phyloP scores from a whole-genome alignment of 495 filamentous ascomycete species.

The Hypoxylon fuscum region DNA sequence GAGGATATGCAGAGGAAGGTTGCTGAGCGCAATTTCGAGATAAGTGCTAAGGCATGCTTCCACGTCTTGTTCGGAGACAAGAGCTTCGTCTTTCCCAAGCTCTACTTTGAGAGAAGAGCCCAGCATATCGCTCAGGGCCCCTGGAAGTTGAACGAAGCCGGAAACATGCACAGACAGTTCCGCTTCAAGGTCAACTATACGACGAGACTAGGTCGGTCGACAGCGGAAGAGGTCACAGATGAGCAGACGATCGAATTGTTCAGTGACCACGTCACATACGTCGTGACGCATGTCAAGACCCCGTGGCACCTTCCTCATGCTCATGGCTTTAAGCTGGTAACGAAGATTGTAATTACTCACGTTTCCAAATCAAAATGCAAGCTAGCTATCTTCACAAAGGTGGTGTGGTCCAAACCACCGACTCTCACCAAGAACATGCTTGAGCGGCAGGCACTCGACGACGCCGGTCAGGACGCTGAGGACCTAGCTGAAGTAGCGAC shows the following conservation, averaged over 20 bases:
- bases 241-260: constrained; percentile 89
- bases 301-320: constrained; percentile 91
- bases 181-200: constrained; percentile 76
- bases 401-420: constrained; percentile 81
- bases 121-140: constrained; percentile 84
- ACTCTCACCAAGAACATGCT: constrained; percentile 75
- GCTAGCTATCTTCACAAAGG: constrained; percentile 84
- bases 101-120: constrained; percentile 86
- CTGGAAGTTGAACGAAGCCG: constrained; percentile 75
- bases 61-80: constrained; percentile 97
- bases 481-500: constrained; percentile 86
- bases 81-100: constrained; percentile 89
- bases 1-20: constrained; percentile 75
- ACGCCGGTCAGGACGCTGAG: constrained; percentile 82
- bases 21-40: constrained; percentile 80
- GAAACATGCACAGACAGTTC: constrained; percentile 78
- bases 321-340: constrained; percentile 82
- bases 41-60: constrained; percentile 92
- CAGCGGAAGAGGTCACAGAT: constrained; percentile 73
- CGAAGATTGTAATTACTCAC: constrained; percentile 93
- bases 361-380: constrained; percentile 91
- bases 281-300: constrained; percentile 84
- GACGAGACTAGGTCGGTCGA: constrained; percentile 69
- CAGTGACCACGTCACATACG: constrained; percentile 96
- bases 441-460: constrained; percentile 79